These are phyloP conservation scores for Spergularia marina DNA, from an alignment of 148 eudicot genomes.

Conservation along the genomic window DNA sequence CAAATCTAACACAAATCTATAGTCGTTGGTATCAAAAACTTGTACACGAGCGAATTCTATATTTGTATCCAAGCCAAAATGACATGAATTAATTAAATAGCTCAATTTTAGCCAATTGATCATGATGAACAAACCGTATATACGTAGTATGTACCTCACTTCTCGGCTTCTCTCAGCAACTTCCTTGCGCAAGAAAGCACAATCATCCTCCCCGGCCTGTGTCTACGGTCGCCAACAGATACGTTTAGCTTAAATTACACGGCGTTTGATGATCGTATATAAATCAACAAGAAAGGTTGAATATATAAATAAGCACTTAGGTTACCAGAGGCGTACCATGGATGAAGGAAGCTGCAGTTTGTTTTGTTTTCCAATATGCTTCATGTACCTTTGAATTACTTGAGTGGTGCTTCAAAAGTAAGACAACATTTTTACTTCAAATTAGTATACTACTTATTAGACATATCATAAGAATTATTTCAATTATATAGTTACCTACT, in stretches of 20 bases:
- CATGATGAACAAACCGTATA: too few species aligned
- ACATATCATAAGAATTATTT: too few species aligned
- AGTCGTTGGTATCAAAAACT: too few species aligned
- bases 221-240: background rate
- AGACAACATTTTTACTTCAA: background rate
- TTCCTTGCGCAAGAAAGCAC: conserved; percentile 14
- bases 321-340: conserved; percentile 15
- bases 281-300: background rate
- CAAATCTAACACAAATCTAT: too few species aligned
- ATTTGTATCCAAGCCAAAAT: too few species aligned
- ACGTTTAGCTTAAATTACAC: background rate
- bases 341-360: conserved; percentile 6
- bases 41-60: too few species aligned
- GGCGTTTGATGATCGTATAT: too few species aligned
- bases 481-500: too few species aligned
- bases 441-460: too few species aligned
- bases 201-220: conserved; percentile 1
- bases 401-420: conserved; percentile 22
- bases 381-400: conserved; percentile 29
- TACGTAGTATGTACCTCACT: conserved; percentile 22
- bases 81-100: too few species aligned
- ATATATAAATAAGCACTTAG: too few species aligned
- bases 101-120: too few species aligned
- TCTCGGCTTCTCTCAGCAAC: conserved; percentile 12
- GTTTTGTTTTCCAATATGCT: conserved; percentile 14